A percentile compares a stretch with the other conserved stretches of the same genome.
phyloP scores from a whole-genome alignment of 345 rosid species.

The Populus ilicifolia region DNA sequence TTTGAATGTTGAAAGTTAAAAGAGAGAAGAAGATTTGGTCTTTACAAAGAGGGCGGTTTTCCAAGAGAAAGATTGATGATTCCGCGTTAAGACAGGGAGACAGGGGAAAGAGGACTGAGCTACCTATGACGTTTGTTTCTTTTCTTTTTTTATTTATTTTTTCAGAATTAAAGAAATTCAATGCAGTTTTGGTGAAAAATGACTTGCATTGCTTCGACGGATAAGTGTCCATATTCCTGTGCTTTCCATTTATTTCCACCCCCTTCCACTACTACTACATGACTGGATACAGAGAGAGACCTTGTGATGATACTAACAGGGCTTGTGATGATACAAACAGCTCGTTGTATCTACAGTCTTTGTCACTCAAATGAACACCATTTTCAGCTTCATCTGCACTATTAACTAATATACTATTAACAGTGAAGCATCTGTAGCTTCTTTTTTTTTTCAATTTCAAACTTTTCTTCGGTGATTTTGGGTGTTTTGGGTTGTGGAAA shows the following conservation, averaged over 20 bases:
- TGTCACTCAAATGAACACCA: neutral
- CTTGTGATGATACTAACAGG: neutral
- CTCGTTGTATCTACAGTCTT: neutral
- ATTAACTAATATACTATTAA: no score
- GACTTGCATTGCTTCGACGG: conserved; percentile 25
- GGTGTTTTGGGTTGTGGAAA: no score
- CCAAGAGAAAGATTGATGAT: neutral
- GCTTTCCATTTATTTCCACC: conserved; percentile 13
- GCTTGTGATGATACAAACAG: neutral
- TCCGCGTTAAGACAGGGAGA: conserved; percentile 2
- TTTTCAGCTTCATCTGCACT: no score
- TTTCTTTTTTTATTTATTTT: neutral
- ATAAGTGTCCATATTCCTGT: conserved; percentile 16
- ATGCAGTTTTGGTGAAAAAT: conserved; percentile 1
- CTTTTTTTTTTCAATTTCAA: no score
- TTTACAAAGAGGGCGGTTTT: neutral
- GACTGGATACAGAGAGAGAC: neutral
- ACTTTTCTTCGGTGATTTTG: no score
- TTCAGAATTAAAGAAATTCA: neutral
- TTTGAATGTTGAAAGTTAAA: neutral
- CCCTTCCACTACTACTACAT: neutral
- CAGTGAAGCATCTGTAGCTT: no score
- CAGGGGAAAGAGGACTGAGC: conserved; percentile 5
- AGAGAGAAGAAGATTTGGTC: neutral
- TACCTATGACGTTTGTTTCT: conserved; percentile 11